Base-by-base conservation (phyloP, 2,329 filamentous ascomycete species). In the Colletotrichum tofieldiae region DNA sequence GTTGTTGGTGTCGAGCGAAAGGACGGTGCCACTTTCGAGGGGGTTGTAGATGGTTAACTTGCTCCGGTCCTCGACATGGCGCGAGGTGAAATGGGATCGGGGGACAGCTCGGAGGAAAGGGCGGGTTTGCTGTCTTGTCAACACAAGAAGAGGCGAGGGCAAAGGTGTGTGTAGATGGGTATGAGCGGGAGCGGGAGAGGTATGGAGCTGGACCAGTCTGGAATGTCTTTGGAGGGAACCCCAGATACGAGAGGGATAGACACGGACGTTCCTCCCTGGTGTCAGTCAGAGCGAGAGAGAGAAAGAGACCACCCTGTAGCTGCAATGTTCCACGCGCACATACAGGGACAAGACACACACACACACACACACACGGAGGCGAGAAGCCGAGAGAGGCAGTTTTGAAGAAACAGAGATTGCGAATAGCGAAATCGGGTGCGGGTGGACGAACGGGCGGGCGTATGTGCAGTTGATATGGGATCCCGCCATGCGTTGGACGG, bases 161-260 rank as follows among this genome's bases (percentile, higher is more conserved):
- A 63, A 39, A 41, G 41, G 37, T 2, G 54, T 66, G 52, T 61
- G 64, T 43, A 43, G 45, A 67, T 67, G 14, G 41, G 26, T 67
- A 62, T 56, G 51, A 35, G 54, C n/a, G 51, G 56, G 68, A 20
- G 47, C 26, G 47, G 26, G 51, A 39, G 54, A 65, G 70, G 45
- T 69, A 70, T 65, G 70, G 41, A 72, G 52, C 32, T 62, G 51
- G 18, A 18, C 26, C 43, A 26, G 37, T 65, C 54, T 70, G 70
- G 65, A 72, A 72, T 72, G 70, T 72, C 47, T 72, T 60, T 69
- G 43, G 47, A 49, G 67, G 54, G 70, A 70, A 55, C 37, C 63
- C 45, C 55, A 72, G 70, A 65, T 67, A 71, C 68, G 65, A 71
- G 65, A 72, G 70, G 70, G 70, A 72, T 72, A 64, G 59, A 70